Conservation (phyloP, 371 early-diverging fungal species). For the Zopfochytrium polystomum region DNA sequence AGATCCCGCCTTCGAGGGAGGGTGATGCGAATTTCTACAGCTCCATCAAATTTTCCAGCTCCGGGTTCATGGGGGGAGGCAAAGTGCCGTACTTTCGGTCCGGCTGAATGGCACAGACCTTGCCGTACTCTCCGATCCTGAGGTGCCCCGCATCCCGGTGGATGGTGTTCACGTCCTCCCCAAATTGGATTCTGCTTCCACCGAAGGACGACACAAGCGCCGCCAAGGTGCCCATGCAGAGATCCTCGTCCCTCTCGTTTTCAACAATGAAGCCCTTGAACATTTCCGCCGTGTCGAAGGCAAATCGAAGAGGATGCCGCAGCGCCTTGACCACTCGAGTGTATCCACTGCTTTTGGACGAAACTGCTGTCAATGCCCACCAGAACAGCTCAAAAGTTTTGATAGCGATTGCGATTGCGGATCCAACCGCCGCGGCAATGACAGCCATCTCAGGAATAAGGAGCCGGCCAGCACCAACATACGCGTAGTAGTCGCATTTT, state of each 20-base stretch:
- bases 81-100: background rate
- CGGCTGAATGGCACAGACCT: background rate
- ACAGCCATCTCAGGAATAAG: background rate
- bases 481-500: background rate
- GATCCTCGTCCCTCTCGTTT: background rate
- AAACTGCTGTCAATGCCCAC: slow-evolving; percentile 1
- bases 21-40: no score
- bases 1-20: no score
- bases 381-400: slow-evolving; percentile 5
- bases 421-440: background rate
- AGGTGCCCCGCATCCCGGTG: background rate
- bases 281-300: background rate
- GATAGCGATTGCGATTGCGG: background rate
- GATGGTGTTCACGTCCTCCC: background rate
- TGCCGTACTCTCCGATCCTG: slow-evolving; percentile 4
- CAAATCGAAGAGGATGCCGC: slow-evolving; percentile 1
- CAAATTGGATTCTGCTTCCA: background rate
- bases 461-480: background rate
- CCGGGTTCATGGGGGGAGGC: background rate
- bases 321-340: background rate
- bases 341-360: background rate
- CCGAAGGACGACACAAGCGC: background rate
- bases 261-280: background rate
- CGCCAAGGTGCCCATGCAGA: background rate
- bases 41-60: background rate